A percentile compares a stretch with the other conserved stretches of the same genome.
phyloP scores from a whole-genome alignment of 2,329 filamentous ascomycete species.

The Fusarium palustre region DNA sequence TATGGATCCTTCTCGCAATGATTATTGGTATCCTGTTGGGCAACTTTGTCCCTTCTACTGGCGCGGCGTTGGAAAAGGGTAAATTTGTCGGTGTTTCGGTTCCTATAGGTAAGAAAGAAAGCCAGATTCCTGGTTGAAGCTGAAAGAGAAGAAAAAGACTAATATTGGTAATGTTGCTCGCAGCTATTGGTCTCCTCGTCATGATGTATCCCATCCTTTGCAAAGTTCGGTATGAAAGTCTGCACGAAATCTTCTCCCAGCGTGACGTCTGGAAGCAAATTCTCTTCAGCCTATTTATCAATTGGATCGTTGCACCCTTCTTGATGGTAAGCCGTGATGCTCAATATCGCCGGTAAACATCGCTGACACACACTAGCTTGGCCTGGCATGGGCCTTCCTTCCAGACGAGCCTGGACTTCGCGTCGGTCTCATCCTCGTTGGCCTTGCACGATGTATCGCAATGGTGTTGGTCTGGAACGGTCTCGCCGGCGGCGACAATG shows the following conservation, averaged over 20 bases:
- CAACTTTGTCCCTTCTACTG: conserved; percentile 76
- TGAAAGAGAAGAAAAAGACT: neutral
- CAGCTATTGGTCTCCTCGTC: conserved; percentile 81
- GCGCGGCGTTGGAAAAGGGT: conserved; percentile 73
- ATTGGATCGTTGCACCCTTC: conserved; percentile 86
- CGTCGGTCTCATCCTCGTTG: conserved; percentile 82
- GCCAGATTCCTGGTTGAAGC: too few species aligned
- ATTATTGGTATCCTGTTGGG: conserved; percentile 78
- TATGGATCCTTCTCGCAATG: conserved; percentile 86
- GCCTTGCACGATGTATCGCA: conserved; percentile 75
- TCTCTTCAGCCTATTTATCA: conserved; percentile 78
- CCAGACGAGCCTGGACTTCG: conserved; percentile 68
- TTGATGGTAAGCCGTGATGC: conserved; percentile 72
- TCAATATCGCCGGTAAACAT: neutral
- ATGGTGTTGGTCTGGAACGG: conserved; percentile 75
- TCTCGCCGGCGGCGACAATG: conserved; percentile 76
- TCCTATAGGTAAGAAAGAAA: conserved; percentile 65
- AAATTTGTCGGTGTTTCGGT: conserved; percentile 77
- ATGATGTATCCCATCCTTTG: conserved; percentile 97
- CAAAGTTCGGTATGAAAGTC: conserved; percentile 82
- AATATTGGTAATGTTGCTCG: neutral
- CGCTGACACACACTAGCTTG: conserved; percentile 59
- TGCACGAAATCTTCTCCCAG: conserved; percentile 74
- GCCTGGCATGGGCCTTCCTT: conserved; percentile 75
- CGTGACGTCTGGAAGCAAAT: conserved; percentile 81